These are phyloP conservation scores for Exophiala sp. DNA, from an alignment of 2,329 filamentous ascomycete species.

Conservation along the genomic window DNA sequence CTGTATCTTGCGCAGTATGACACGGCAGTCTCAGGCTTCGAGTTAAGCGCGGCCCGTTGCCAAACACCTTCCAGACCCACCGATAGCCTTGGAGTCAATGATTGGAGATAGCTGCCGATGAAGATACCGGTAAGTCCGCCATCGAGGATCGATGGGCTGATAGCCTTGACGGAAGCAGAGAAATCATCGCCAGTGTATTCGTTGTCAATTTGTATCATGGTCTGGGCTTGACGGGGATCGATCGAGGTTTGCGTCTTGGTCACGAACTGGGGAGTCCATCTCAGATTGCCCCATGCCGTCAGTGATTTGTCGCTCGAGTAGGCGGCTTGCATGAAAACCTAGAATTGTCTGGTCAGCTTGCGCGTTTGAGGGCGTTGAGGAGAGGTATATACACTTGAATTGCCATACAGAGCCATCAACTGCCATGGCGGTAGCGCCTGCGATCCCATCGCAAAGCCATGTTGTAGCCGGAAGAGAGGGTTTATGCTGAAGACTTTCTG, in stretches of 20 bases:
- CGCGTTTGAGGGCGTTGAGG: neutral
- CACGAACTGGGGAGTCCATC: slow-evolving; percentile 75
- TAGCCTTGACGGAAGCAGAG: slow-evolving; percentile 83
- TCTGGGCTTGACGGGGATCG: slow-evolving; percentile 69
- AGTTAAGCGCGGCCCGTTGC: slow-evolving; percentile 79
- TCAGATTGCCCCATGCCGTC: slow-evolving; percentile 86
- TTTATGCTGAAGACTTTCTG: slow-evolving; percentile 94
- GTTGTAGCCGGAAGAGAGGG: slow-evolving; percentile 94
- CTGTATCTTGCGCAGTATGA: slow-evolving; percentile 93
- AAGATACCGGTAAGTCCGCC: slow-evolving; percentile 92
- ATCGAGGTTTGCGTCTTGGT: slow-evolving; percentile 88
- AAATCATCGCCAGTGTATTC: slow-evolving; percentile 95
- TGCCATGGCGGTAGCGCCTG: slow-evolving; percentile 91
- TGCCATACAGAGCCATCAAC: slow-evolving; percentile 91
- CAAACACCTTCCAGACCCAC: slow-evolving; percentile 90
- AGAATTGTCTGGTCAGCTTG: slow-evolving; percentile 16
- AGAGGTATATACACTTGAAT: slow-evolving; percentile 67
- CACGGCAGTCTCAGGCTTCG: slow-evolving; percentile 84
- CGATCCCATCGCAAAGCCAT: slow-evolving; percentile 89
- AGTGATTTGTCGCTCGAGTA: slow-evolving; percentile 89
- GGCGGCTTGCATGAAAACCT: slow-evolving; percentile 95
- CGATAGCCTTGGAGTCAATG: slow-evolving; percentile 79
- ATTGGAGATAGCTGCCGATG: slow-evolving; percentile 93
- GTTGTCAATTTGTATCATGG: slow-evolving; percentile 90
- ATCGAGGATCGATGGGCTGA: slow-evolving; percentile 93